Conservation (phyloP, 441 rosid genomes). For the Euphorbia celastroides region DNA sequence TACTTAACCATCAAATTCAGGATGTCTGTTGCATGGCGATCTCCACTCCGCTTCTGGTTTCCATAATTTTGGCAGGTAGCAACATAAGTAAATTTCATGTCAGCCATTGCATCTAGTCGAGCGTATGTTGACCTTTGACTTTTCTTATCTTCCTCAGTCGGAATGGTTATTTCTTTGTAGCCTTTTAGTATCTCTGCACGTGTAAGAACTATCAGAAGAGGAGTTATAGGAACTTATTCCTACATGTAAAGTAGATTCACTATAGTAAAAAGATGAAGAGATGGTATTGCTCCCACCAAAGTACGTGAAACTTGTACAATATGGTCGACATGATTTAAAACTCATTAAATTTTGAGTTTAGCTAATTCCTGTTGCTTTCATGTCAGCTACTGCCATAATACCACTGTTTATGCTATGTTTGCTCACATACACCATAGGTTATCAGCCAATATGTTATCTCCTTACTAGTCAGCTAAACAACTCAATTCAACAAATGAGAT, state of each 20-base stretch:
- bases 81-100: slow-evolving; percentile 91
- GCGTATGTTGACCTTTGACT: slow-evolving; percentile 77
- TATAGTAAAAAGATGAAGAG: slow-evolving; percentile 11
- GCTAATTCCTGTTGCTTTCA: too few species aligned
- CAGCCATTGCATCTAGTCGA: slow-evolving; percentile 91
- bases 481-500: background rate
- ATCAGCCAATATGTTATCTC: background rate
- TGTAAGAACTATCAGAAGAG: slow-evolving; percentile 17
- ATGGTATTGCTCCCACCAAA: slow-evolving; percentile 5
- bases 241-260: background rate
- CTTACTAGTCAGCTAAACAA: background rate
- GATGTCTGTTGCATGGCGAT: slow-evolving; percentile 93
- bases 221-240: slow-evolving; percentile 8
- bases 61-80: slow-evolving; percentile 98
- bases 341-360: too few species aligned
- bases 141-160: slow-evolving; percentile 89
- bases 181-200: slow-evolving; percentile 88
- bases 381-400: too few species aligned
- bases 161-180: slow-evolving; percentile 75
- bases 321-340: too few species aligned
- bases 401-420: background rate
- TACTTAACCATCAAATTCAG: slow-evolving; percentile 98
- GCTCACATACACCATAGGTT: background rate
- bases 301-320: slow-evolving; percentile 6
- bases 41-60: slow-evolving; percentile 88